Conservation (phyloP, 805 yeast species). For the Lachancea cidri region DNA sequence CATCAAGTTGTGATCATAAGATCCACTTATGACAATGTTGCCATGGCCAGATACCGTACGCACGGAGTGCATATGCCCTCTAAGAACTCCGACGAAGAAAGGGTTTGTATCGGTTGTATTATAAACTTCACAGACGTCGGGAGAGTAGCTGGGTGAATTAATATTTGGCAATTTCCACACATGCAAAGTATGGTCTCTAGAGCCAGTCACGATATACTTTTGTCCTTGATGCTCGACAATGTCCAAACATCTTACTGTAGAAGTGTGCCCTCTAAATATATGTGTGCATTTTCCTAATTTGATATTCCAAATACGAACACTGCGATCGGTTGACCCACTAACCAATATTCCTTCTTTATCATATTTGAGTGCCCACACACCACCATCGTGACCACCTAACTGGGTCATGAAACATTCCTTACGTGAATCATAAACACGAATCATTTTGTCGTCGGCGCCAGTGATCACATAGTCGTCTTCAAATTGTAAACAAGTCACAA, state of each 20-base stretch:
- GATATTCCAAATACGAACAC: conserved; percentile 92
- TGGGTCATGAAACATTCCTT: conserved; percentile 61
- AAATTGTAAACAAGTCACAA: conserved; percentile 93
- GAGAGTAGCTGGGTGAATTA: conserved; percentile 26
- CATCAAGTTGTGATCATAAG: conserved; percentile 83
- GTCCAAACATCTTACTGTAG: conserved; percentile 89
- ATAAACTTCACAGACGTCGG: conserved; percentile 30
- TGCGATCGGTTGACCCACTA: conserved; percentile 91
- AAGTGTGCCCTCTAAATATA: conserved; percentile 84
- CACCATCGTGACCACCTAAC: conserved; percentile 89
- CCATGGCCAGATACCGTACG: conserved; percentile 86
- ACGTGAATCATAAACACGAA: conserved; percentile 72
- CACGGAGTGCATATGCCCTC: conserved; percentile 77
- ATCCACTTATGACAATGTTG: conserved; percentile 78
- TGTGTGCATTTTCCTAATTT: conserved; percentile 83
- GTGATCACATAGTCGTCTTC: conserved; percentile 88
- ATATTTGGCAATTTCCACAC: conserved; percentile 74
- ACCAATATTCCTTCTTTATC: conserved; percentile 67
- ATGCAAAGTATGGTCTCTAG: conserved; percentile 78
- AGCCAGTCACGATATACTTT: conserved; percentile 80
- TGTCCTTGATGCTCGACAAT: conserved; percentile 61
- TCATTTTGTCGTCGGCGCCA: conserved; percentile 83
- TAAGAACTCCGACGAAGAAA: conserved; percentile 59
- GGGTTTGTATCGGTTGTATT: conserved; percentile 43
- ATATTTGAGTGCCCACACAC: conserved; percentile 97